Base-by-base conservation (phyloP, 2,329 filamentous ascomycete species). In the Zasmidium citrigriseum region DNA sequence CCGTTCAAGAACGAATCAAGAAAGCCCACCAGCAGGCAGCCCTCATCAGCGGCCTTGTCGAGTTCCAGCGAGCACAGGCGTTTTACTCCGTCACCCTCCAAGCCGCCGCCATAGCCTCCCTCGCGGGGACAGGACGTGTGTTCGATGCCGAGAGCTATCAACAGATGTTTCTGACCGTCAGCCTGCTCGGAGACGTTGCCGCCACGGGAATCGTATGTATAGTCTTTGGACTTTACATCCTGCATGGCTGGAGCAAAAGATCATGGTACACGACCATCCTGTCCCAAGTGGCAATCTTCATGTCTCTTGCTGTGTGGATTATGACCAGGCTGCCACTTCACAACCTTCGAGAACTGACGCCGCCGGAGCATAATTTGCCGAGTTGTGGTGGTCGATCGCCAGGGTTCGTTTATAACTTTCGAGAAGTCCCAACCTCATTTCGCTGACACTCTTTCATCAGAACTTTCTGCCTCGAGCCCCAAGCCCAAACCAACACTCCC, bases 31-130 rank as follows among this genome's bases (percentile, higher is more conserved):
- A 62, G 18, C 41, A 46, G 38, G 52, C 60, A 5, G 60, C 60
- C 4, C 54, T 62, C 48, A 46, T 55, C 18, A 50, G 53, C 20
- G 54, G 57, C 12, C 60, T 59, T 2, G 47, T 55, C 1, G 60
- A 62, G 25, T 62, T 57, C 27, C 60, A 62, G 46, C 53, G 59
- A 57, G 45, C 57, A 2, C 60, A 62, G 20, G 48, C 38, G 34
- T 62, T 54, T 54, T 62, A 57, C 41, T 50, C 60, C 18, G 22
- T 62, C 50, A 60, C 57, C 5, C 55, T 62, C 5, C 51, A 59
- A 27, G 60, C 45, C 46, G 27, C 53, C 25, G 46, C 60, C n/a
- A 59, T 62, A 18, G 50, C 50, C 11, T 57, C 57, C 14, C 44
- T 62, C 2, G 25, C 38, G 7, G 54, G 53, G 27, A 51, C 48